These are phyloP conservation scores for Daldinia vernicosa DNA, from an alignment of 495 filamentous ascomycete species.

Conservation along the genomic window DNA sequence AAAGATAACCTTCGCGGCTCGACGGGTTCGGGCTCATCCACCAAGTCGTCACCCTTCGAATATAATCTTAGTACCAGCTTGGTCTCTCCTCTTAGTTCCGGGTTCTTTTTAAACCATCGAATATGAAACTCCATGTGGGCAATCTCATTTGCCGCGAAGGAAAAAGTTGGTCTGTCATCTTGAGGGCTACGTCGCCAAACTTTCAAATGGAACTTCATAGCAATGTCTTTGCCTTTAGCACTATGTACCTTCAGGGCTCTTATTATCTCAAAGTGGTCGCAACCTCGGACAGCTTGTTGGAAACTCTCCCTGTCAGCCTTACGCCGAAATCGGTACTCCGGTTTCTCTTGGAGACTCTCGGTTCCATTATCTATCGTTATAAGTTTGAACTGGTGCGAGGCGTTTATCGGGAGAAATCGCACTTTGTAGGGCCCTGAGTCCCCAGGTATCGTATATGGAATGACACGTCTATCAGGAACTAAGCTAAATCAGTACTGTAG, in stretches of 20 bases:
- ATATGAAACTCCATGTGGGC: constrained; percentile 34
- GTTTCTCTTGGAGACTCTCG: background rate
- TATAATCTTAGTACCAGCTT: constrained; percentile 27
- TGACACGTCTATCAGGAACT: constrained; percentile 25
- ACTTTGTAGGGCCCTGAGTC: constrained; percentile 16
- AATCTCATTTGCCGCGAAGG: constrained; percentile 26
- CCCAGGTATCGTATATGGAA: constrained; percentile 37
- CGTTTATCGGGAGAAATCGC: constrained; percentile 24
- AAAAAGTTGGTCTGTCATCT: constrained; percentile 35
- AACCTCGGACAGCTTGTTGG: constrained; percentile 18
- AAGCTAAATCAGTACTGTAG: constrained; percentile 1
- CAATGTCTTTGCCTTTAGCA: constrained; percentile 20
- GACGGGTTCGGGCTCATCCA: background rate
- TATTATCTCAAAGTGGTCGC: constrained; percentile 28
- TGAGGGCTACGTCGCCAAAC: constrained; percentile 30
- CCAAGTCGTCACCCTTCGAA: constrained; percentile 21
- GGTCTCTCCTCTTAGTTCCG: constrained; percentile 31
- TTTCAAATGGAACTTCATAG: constrained; percentile 30
- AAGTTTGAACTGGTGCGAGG: constrained; percentile 32
- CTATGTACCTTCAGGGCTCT: constrained; percentile 27
- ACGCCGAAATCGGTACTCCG: constrained; percentile 29
- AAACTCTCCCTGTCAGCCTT: constrained; percentile 34
- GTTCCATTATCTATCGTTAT: background rate
- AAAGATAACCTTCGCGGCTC: constrained; percentile 6
- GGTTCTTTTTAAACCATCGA: constrained; percentile 38